Conservation (phyloP, 495 filamentous ascomycete genomes). For the Daldinia decipiens region DNA sequence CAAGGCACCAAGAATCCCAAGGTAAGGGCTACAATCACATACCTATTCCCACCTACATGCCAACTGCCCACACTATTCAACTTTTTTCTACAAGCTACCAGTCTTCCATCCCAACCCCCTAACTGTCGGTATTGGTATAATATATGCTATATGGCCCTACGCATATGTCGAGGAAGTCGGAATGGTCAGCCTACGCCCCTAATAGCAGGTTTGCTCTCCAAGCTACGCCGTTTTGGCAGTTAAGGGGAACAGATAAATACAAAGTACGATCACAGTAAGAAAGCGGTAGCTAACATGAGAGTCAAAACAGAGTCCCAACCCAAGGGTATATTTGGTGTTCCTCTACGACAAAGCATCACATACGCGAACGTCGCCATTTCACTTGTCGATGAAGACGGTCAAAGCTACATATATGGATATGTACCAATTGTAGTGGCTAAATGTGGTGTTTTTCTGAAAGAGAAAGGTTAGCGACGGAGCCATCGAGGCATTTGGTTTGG, state of each 20-base stretch:
- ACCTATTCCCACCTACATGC: conserved; percentile 6
- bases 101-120: conserved; percentile 7
- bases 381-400: conserved; percentile 85
- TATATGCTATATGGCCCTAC: neutral
- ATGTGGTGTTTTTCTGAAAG: conserved; percentile 97
- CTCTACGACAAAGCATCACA: conserved; percentile 91
- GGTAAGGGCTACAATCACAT: conserved; percentile 60
- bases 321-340: conserved; percentile 88
- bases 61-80: conserved; percentile 33
- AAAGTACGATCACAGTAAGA: conserved; percentile 5
- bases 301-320: conserved; percentile 51
- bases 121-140: conserved; percentile 12
- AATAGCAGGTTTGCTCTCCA: neutral
- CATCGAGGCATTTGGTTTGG: conserved; percentile 1
- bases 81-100: conserved; percentile 25
- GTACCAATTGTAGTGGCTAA: conserved; percentile 99
- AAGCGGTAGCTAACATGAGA: conserved; percentile 28
- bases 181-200: neutral
- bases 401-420: conserved; percentile 98
- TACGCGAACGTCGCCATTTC: conserved; percentile 99
- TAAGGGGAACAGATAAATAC: conserved; percentile 35
- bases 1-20: conserved; percentile 79
- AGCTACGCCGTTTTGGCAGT: conserved; percentile 25
- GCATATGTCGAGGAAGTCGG: neutral
- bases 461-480: conserved; percentile 78